A percentile compares a stretch with the other conserved stretches of the same genome.
Evolutionary conservation across 176 grass and related monocot genomes (phyloP).

Genomic region (Aechmea fasciata): DNA sequence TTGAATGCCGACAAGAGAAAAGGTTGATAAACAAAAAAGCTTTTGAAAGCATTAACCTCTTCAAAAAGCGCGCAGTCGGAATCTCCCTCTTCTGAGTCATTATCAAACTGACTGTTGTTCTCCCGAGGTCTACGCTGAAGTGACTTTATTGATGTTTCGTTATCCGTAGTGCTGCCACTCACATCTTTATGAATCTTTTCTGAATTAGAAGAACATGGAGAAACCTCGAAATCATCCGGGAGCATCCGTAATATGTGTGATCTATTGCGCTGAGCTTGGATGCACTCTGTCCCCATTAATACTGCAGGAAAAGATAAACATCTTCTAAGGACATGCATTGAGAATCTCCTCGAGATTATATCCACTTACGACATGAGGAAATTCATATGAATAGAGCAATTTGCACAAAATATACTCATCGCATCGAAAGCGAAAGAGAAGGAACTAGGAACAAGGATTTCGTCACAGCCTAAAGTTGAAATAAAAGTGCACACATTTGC

Average conservation of each 20-base stretch:
- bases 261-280: constrained; percentile 6
- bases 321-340: neutral
- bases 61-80: neutral
- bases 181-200: constrained; percentile 20
- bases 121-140: constrained; percentile 52
- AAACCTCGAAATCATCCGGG: constrained; percentile 21
- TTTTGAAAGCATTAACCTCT: neutral
- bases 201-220: constrained; percentile 19
- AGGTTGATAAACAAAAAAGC: neutral
- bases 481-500: too few relatives aligned
- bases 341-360: neutral
- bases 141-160: constrained; percentile 40
- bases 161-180: constrained; percentile 26
- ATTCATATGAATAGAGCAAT: neutral
- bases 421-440: too few relatives aligned
- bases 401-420: too few relatives aligned
- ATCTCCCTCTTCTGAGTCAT: constrained; percentile 29
- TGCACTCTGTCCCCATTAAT: constrained; percentile 18
- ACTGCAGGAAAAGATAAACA: constrained; percentile 4
- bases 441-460: too few relatives aligned
- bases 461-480: too few relatives aligned
- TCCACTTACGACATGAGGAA: neutral
- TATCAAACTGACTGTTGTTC: constrained; percentile 60
- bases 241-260: constrained; percentile 25
- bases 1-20: neutral